These are phyloP conservation scores for Canavalia gladiata DNA, from an alignment of 306 rosid species.

Conservation along the genomic window DNA sequence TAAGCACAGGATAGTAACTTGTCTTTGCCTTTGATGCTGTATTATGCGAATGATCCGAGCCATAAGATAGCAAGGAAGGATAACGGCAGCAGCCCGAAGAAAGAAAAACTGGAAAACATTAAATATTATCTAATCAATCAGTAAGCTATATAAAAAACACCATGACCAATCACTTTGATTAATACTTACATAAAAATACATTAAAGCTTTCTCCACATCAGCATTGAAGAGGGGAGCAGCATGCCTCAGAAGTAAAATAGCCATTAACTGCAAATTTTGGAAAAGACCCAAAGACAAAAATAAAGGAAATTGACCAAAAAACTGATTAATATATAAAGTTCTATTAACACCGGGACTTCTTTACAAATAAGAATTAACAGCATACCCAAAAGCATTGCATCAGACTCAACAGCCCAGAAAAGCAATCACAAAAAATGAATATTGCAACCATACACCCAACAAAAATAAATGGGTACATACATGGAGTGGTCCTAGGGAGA, in stretches of 20 bases:
- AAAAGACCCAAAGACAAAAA: conserved; percentile 6
- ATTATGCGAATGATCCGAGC: conserved; percentile 68
- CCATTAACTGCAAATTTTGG: conserved; percentile 60
- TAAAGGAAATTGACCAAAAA: background rate
- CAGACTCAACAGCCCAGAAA: conserved; percentile 5
- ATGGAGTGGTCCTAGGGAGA: background rate
- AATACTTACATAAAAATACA: conserved; percentile 66
- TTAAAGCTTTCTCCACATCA: conserved; percentile 50
- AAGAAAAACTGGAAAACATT: conserved; percentile 60
- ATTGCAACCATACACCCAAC: background rate
- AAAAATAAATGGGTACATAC: conserved; percentile 6
- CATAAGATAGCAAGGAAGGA: conserved; percentile 67
- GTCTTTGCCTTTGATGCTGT: conserved; percentile 72
- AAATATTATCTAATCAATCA: conserved; percentile 10
- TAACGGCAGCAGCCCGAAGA: conserved; percentile 72
- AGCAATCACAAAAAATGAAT: background rate
- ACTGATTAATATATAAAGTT: background rate
- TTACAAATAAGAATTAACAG: background rate
- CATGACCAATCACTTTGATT: background rate
- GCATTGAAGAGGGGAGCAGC: conserved; percentile 58
- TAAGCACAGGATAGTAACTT: conserved; percentile 57
- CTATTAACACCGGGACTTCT: background rate
- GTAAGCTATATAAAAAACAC: conserved; percentile 2
- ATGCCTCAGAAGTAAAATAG: conserved; percentile 69
- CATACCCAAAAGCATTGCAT: background rate